phyloP scores from a whole-genome alignment of 805 yeast species.

The Torulaspora franciscae region DNA sequence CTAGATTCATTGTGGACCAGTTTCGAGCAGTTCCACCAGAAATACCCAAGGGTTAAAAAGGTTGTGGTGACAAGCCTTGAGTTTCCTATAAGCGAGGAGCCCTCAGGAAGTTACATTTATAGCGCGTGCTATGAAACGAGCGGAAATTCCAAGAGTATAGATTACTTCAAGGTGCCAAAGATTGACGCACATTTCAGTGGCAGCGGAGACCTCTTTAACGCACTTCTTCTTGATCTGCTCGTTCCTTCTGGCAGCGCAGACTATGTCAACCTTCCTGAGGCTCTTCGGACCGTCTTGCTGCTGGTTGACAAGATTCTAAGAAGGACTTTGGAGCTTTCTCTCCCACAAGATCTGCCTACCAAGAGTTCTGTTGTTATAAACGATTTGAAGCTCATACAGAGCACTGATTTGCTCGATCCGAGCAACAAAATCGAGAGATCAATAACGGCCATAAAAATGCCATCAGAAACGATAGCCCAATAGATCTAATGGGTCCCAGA shows the following conservation, averaged over 20 bases:
- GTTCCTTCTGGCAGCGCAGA: conserved; percentile 2
- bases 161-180: conserved; percentile 41
- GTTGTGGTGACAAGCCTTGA: conserved; percentile 57
- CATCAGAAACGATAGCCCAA: not conserved
- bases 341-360: not conserved
- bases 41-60: conserved; percentile 44
- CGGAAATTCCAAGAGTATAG: conserved; percentile 33
- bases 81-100: conserved; percentile 7
- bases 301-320: conserved; percentile 42
- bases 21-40: conserved; percentile 39
- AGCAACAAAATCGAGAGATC: not conserved
- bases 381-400: conserved; percentile 43
- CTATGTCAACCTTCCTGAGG: conserved; percentile 16
- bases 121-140: conserved; percentile 28
- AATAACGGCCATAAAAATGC: not conserved
- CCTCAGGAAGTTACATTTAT: conserved; percentile 6
- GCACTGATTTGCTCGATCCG: conserved; percentile 32
- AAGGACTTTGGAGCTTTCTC: conserved; percentile 34
- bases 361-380: conserved; percentile 30
- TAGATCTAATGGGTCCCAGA: not conserved
- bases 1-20: conserved; percentile 39
- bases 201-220: conserved; percentile 69
- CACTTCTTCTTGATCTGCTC: conserved; percentile 46
- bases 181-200: conserved; percentile 65
- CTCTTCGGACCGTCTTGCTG: conserved; percentile 40